Conservation (phyloP, 2,329 filamentous ascomycete species). For the Aspergillus intermedius region DNA sequence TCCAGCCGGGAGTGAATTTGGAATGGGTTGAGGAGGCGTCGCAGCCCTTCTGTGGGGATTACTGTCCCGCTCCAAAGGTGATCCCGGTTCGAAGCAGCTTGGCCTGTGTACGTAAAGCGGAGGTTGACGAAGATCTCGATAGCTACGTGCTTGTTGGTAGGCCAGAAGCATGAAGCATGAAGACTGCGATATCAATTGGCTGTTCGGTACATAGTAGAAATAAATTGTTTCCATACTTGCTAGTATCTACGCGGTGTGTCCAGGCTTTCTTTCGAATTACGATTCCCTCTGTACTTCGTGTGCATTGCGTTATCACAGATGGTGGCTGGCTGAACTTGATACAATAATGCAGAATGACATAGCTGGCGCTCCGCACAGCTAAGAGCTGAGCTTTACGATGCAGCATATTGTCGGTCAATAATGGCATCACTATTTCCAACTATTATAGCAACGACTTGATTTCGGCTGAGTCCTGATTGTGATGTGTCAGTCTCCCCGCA, state of each 20-base stretch:
- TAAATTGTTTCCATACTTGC: too few species aligned
- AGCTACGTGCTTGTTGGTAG: not conserved
- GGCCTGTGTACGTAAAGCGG: not conserved
- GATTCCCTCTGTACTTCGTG: too few species aligned
- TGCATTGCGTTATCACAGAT: too few species aligned
- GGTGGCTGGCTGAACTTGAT: too few species aligned
- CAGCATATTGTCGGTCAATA: not conserved
- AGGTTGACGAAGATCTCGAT: not conserved
- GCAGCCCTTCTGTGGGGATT: not conserved
- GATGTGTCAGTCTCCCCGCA: not conserved
- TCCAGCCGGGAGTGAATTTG: constrained; percentile 25
- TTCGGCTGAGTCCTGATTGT: not conserved
- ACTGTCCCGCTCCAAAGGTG: not conserved
- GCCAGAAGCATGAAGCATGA: not conserved
- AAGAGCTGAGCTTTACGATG: not conserved
- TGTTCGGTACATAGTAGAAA: too few species aligned
- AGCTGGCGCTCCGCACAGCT: not conserved
- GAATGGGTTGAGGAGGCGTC: not conserved
- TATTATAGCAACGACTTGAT: not conserved
- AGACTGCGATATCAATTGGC: too few species aligned
- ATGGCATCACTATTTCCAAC: not conserved
- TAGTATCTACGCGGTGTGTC: too few species aligned
- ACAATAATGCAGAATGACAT: not conserved
- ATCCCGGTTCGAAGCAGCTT: not conserved
- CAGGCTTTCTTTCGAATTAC: too few species aligned